phyloP scores from a whole-genome alignment of 1,139 yeast species.

The Pneumocystis sp. region DNA sequence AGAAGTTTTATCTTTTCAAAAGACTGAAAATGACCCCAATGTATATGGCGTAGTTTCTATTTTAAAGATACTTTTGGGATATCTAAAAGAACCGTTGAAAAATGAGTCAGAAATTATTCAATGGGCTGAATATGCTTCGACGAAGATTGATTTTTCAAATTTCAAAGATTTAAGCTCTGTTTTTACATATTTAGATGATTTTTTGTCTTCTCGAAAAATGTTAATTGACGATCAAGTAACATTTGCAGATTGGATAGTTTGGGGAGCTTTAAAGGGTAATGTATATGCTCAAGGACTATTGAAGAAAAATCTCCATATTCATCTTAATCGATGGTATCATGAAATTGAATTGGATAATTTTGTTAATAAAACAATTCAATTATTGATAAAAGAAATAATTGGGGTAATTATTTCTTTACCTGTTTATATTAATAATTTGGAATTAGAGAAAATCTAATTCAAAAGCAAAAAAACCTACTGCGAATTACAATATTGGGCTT shows the following conservation, averaged over 20 bases:
- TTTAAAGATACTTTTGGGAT: not conserved
- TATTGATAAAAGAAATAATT: conserved; percentile 49
- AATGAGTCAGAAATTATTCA: not conserved
- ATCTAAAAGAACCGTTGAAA: not conserved
- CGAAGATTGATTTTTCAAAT: not conserved
- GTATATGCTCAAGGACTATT: conserved; percentile 82
- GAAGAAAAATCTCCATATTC: conserved; percentile 68
- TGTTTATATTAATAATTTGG: conserved; percentile 25
- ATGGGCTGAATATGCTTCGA: not conserved
- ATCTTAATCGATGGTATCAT: conserved; percentile 87
- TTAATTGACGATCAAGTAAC: conserved; percentile 24
- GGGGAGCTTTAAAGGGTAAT: conserved; percentile 91
- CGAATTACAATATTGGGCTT: conserved; percentile 83
- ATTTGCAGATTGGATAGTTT: conserved; percentile 69
- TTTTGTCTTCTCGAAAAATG: not conserved
- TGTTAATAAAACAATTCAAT: conserved; percentile 65
- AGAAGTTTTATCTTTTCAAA: not conserved
- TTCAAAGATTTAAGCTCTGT: not conserved
- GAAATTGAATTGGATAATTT: conserved; percentile 50
- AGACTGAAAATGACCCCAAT: not conserved
- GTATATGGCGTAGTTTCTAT: not conserved
- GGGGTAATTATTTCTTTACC: conserved; percentile 15
- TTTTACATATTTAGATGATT: not conserved
- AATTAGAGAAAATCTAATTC: conserved; percentile 40
- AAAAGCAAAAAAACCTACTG: conserved; percentile 47